These are phyloP conservation scores for Zygnema circumcarinatum DNA, from an alignment of 139 green algal species.

Conservation along the genomic window DNA sequence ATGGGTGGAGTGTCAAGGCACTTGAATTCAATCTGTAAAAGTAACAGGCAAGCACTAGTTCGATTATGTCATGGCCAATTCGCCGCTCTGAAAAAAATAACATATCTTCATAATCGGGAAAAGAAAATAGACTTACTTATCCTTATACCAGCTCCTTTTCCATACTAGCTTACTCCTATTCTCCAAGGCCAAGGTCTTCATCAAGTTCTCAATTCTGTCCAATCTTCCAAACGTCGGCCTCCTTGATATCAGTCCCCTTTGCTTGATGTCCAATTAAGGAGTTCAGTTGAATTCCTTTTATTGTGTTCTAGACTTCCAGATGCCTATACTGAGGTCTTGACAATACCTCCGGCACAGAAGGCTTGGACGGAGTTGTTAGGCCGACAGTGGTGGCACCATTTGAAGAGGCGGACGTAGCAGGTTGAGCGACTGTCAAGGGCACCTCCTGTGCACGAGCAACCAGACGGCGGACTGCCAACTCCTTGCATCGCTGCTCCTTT, in stretches of 20 bases:
- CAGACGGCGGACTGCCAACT: background rate
- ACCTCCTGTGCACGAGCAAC: background rate
- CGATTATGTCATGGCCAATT: no score
- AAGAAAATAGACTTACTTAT: background rate
- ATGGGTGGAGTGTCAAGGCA: background rate
- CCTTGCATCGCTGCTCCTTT: background rate
- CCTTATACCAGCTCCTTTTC: no score
- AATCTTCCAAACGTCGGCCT: background rate
- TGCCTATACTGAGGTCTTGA: background rate
- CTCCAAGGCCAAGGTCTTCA: no score
- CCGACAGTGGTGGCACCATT: background rate
- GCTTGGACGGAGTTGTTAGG: background rate
- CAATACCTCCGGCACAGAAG: background rate
- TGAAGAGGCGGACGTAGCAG: background rate
- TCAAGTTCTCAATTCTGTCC: background rate
- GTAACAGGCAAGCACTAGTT: no score
- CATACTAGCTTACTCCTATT: no score
- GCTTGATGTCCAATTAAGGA: background rate
- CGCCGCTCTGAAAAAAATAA: no score
- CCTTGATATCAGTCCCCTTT: background rate
- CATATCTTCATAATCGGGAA: no score
- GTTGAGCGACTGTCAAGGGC: background rate
- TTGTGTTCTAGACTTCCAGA: background rate
- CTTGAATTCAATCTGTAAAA: background rate
- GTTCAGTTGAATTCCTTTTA: background rate